These are phyloP conservation scores for Grosmannia serpens DNA, from an alignment of 2,329 filamentous ascomycete genomes.

Conservation along the genomic window DNA sequence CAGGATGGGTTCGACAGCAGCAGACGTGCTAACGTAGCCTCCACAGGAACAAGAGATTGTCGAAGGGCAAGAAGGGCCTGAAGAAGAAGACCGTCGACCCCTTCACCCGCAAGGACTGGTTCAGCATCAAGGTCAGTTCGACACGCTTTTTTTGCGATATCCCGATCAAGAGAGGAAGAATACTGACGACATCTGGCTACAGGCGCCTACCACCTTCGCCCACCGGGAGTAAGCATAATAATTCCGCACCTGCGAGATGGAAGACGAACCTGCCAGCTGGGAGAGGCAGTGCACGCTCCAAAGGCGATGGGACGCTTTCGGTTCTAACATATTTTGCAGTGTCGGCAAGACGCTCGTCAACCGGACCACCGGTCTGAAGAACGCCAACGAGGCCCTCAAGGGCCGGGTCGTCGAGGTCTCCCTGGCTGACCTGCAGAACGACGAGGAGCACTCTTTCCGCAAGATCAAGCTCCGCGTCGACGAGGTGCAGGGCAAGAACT, in stretches of 20 bases:
- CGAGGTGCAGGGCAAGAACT: constrained; percentile 99
- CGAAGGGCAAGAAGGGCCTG: constrained; percentile 99
- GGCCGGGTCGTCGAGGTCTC: constrained; percentile 98
- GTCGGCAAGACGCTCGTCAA: constrained; percentile 99
- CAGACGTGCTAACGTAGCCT: constrained; percentile 1
- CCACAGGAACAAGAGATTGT: constrained; percentile 96
- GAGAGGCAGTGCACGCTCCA: constrained; percentile 2
- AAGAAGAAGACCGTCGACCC: constrained; percentile 99
- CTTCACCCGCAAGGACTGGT: constrained; percentile 99
- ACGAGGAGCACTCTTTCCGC: constrained; percentile 99
- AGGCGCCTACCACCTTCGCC: constrained; percentile 93
- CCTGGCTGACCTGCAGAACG: constrained; percentile 97
- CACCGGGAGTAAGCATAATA: constrained; percentile 74
- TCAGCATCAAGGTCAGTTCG: constrained; percentile 72
- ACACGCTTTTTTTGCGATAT: neutral
- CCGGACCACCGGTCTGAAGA: constrained; percentile 98
- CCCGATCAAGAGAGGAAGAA: neutral
- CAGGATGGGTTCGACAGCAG: neutral
- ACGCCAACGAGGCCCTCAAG: constrained; percentile 98
- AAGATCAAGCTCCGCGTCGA: constrained; percentile 98
- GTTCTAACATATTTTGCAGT: constrained; percentile 37
- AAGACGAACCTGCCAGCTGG: constrained; percentile 8
- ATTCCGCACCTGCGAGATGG: neutral
- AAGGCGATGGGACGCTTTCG: constrained; percentile 11
- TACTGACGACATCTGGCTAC: constrained; percentile 2